Evolutionary conservation across 2,329 filamentous ascomycete species (phyloP).

Genomic region (Trichoderma sp.): DNA sequence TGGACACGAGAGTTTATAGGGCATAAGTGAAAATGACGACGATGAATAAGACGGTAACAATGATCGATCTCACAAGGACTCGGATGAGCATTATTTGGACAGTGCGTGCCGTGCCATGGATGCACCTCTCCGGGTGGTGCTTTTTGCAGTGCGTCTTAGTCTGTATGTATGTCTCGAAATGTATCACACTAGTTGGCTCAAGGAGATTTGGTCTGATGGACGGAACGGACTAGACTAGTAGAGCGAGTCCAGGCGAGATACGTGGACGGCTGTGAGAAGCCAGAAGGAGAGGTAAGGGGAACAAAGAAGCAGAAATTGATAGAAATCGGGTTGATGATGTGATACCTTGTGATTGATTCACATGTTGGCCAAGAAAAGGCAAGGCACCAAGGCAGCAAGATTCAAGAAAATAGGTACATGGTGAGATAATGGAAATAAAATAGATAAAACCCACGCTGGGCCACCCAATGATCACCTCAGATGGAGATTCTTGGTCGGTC

Average conservation of each 20-base stretch:
- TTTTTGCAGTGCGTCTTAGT: background rate
- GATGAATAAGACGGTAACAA: background rate
- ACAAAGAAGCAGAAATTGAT: background rate
- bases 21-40: background rate
- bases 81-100: background rate
- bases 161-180: constrained; percentile 3
- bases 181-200: constrained; percentile 4
- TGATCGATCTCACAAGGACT: background rate
- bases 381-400: background rate
- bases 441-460: background rate
- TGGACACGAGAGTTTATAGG: background rate
- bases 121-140: background rate
- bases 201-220: background rate
- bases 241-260: background rate
- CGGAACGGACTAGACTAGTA: background rate
- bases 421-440: background rate
- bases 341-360: too few species aligned
- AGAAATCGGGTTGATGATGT: background rate
- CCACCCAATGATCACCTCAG: background rate
- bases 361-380: background rate
- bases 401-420: background rate
- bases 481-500: background rate
- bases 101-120: background rate
- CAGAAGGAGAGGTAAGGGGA: background rate
- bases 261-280: constrained; percentile 7